These are phyloP conservation scores for Cryptosporidium ryanae DNA, from an alignment of 169 alveolate species.

Conservation along the genomic window DNA sequence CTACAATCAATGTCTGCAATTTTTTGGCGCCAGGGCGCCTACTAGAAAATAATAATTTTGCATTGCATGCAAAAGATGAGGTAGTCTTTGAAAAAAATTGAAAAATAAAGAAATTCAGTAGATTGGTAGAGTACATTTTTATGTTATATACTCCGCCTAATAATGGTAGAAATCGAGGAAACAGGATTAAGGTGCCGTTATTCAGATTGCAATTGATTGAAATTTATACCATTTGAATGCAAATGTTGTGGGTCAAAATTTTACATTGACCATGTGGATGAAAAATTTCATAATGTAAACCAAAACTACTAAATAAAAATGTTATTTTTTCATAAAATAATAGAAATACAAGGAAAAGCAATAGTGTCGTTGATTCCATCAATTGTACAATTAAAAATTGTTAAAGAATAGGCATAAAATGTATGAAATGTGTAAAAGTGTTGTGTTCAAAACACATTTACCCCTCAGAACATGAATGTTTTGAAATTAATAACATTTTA, in stretches of 20 bases:
- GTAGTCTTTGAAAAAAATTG: not conserved
- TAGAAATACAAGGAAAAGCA: not conserved
- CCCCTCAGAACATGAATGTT: conserved; percentile 20
- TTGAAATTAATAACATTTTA: not conserved
- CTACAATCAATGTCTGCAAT: too few species aligned
- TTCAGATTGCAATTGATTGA: conserved; percentile 19
- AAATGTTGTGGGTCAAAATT: conserved; percentile 1
- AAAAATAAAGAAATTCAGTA: too few species aligned
- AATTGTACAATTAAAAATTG: conserved; percentile 9
- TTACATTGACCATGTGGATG: conserved; percentile 28
- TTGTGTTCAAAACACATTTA: conserved; percentile 39
- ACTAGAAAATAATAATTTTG: too few species aligned
- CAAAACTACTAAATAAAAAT: not conserved
- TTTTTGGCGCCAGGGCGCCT: too few species aligned
- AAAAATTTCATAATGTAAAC: conserved; percentile 16
- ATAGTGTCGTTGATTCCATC: not conserved
- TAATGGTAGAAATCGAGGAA: conserved; percentile 60
- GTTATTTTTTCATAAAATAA: not conserved
- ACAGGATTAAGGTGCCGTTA: conserved; percentile 27
- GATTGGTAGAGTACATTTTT: too few species aligned
- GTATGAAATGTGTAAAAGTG: conserved; percentile 6
- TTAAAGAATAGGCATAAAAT: not conserved
- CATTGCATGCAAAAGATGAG: conserved; percentile 22
- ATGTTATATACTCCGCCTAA: not conserved
- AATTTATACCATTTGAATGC: conserved; percentile 47